Conservation (phyloP, 2,329 filamentous ascomycete genomes). For the Talaromyces funiculosus region DNA sequence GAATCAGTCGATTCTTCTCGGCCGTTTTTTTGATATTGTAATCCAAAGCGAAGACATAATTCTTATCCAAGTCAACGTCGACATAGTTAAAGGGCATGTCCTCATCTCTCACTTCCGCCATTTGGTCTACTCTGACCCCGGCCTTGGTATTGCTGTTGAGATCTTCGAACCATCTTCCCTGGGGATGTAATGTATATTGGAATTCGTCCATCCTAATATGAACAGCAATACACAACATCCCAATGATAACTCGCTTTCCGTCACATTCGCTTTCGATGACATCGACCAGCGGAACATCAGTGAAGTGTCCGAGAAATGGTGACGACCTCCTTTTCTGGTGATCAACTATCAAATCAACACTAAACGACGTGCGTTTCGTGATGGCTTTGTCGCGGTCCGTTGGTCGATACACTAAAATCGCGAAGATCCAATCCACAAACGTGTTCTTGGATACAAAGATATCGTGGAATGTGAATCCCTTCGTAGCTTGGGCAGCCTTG, state of each 20-base stretch:
- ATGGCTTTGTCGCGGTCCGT: background rate
- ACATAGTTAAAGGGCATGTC: background rate
- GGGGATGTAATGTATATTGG: background rate
- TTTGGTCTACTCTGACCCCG: background rate
- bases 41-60: background rate
- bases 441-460: background rate
- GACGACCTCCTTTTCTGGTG: background rate
- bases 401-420: background rate
- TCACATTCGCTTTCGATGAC: background rate
- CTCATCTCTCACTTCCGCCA: background rate
- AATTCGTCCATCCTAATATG: background rate
- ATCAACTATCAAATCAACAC: background rate
- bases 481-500: background rate
- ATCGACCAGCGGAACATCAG: background rate
- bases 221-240: background rate
- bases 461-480: background rate
- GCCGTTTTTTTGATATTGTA: background rate
- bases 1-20: background rate
- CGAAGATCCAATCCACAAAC: background rate
- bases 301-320: background rate
- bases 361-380: background rate
- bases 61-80: background rate
- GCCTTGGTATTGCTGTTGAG: background rate
- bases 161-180: background rate
- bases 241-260: background rate